phyloP scores from a whole-genome alignment of 371 early-diverging fungal species.

The Batkoa obscura region DNA sequence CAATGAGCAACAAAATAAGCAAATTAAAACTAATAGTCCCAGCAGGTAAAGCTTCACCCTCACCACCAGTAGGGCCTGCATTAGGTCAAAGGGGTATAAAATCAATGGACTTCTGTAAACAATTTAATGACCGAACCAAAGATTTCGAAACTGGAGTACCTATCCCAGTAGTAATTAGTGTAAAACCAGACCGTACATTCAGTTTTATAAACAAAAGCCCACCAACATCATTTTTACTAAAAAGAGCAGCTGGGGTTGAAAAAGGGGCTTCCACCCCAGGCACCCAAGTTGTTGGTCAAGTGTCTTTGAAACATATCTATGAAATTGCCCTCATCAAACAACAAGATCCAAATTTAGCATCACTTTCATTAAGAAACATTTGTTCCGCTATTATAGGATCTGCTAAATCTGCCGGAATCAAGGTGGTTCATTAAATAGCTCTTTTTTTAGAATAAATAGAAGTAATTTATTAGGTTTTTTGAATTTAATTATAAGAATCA shows the following conservation, averaged over 20 bases:
- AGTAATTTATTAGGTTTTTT: too few relatives aligned
- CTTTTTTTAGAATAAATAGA: too few relatives aligned
- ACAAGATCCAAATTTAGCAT: conserved; percentile 53
- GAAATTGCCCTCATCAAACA: conserved; percentile 86
- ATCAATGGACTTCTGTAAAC: conserved; percentile 96
- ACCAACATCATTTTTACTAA: conserved; percentile 73
- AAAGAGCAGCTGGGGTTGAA: conserved; percentile 75
- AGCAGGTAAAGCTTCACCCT: conserved; percentile 84
- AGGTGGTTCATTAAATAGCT: conserved; percentile 40
- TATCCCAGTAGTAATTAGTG: conserved; percentile 60
- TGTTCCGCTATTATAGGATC: conserved; percentile 58
- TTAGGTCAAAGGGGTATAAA: conserved; percentile 94
- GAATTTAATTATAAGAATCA: too few relatives aligned
- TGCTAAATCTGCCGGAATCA: conserved; percentile 69
- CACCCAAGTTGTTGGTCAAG: conserved; percentile 47
- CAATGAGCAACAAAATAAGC: not conserved
- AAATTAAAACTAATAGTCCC: conserved; percentile 34
- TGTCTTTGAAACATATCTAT: conserved; percentile 82
- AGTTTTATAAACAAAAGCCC: conserved; percentile 77
- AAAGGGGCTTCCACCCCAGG: conserved; percentile 71
- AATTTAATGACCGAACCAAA: conserved; percentile 92
- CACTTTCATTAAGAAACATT: conserved; percentile 46
- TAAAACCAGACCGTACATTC: conserved; percentile 82
- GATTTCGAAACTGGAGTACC: conserved; percentile 65
- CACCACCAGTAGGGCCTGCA: conserved; percentile 92